Evolutionary conservation across 176 grass and related monocot species (phyloP), one percentile per base, ranked within the genome.

Genomic region (Echinochloa phyllopogon): DNA sequence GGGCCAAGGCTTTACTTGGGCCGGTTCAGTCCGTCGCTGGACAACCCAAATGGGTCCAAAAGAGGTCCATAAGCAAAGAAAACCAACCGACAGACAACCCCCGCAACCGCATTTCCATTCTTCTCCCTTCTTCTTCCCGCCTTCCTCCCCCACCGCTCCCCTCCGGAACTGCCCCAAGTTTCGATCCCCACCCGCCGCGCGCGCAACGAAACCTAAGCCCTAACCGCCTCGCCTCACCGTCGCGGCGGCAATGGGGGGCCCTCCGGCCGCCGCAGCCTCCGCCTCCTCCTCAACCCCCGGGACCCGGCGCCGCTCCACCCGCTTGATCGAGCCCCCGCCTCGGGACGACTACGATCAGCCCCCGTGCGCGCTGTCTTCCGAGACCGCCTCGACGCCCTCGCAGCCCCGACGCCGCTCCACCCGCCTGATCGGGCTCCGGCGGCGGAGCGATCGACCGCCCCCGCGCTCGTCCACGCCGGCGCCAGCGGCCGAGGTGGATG

Each of bases 51-150:
- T 6, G 24, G 16, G 6, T 25, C 5, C 60, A 8, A 9, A 64
- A 10, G 16, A 36, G 52, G 64, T 33, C 78, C 64, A 52, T 3
- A 27, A 52, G 15, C 43, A 1, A 52, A 67, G 47, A 43, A 78
- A 78, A 78, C 65, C 10, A 21, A 70, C 71, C 1, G 29, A 33
- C 29, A 33, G 29, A 33, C 33, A 49, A 61, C 49, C 43, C 47
- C 70, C 6, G 55, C 37, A 77, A 57, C 52, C 40, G 4, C 80
- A 36, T 44, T 43, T 47, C 39, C n/a, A 5, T 41, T 14, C 0
- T 41, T 14, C 0, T 3, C 6, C 17, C 52, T 48, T 56, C 64
- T 77, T 56, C 83, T 89, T 89, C 88, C 83, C 87, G 83, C 88
- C 83, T 50, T 57, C 49, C 27, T 6, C 63, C 58, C 29, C 0